These are phyloP conservation scores for Kuraishia cidri DNA, from an alignment of 805 yeast genomes.

Conservation along the genomic window DNA sequence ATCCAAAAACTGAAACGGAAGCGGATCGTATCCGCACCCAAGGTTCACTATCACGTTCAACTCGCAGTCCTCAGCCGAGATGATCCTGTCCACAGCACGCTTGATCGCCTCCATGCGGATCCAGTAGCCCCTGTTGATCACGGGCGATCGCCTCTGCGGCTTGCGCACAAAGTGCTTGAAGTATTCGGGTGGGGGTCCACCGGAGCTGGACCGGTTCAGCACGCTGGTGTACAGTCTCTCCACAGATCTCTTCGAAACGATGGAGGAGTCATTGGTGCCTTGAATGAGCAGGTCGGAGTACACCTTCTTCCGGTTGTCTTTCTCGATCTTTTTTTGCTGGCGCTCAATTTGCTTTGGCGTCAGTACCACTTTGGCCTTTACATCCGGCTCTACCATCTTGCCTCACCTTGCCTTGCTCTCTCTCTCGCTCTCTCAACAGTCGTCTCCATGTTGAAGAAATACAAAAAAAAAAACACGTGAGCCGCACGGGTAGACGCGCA, in stretches of 20 bases:
- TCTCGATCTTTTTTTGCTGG: conserved; percentile 19
- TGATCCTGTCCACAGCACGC: conserved; percentile 38
- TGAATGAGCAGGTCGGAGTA: conserved; percentile 66
- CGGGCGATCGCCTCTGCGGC: conserved; percentile 64
- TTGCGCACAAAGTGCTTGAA: conserved; percentile 62
- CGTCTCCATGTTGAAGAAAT: no score
- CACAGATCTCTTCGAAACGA: conserved; percentile 75
- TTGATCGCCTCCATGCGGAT: conserved; percentile 65
- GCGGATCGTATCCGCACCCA: conserved; percentile 73
- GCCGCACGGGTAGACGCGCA: no score
- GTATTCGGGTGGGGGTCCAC: conserved; percentile 29
- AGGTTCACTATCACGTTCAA: conserved; percentile 42
- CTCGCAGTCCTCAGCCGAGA: conserved; percentile 14
- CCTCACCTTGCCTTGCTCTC: no score
- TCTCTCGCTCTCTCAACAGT: no score
- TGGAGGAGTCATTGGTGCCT: conserved; percentile 78
- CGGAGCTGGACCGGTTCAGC: background rate
- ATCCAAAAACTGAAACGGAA: conserved; percentile 43
- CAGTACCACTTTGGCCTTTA: no score
- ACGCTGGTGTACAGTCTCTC: conserved; percentile 42
- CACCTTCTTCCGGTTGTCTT: conserved; percentile 34
- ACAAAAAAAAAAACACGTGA: no score
- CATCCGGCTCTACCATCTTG: no score
- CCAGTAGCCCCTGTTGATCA: conserved; percentile 81
- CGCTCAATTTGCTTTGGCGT: background rate